Evolutionary conservation across 2,329 filamentous ascomycete genomes (phyloP), one percentile per base, ranked within the genome.

Genomic region (Zymoseptoria crescenta): DNA sequence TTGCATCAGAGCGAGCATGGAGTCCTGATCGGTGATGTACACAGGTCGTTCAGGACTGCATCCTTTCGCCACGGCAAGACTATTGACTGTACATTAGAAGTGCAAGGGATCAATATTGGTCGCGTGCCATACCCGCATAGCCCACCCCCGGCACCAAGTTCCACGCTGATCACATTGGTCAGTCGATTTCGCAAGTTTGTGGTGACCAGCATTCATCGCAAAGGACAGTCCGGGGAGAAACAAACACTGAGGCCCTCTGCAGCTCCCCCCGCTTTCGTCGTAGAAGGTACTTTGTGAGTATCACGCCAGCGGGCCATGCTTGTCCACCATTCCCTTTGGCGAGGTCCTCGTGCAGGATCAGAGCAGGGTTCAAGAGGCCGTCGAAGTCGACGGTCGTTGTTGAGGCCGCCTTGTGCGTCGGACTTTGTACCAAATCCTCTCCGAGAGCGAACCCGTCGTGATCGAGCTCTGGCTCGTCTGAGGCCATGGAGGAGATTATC

Each of bases 251-350:
- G 64, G 88, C 86, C 59, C 82, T 78, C 59, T 74, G 75, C 63
- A 96, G 74, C 65, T 83, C 77, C n/a, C 82, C 76, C 62, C 77
- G 78, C 67, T 89, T 88, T 70, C 86, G 86, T 56, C 87, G 83
- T 60, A 97, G 80, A 81, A 97, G 83, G 72, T 97, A 95, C 74
- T 87, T 90, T 20, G 88, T 83, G 56, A 99, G 79, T 16, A 94
- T 83, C 85, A 96, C 88, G 9, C 94, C 94, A 0, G 93, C 93
- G 2, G 92, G 93, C 94, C 94, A 97, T 9, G 95, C 81, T 75
- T 95, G 89, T 2, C 94, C 94, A 54, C 94, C 94, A 74, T 94
- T 97, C 61, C 94, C 94, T 63, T 89, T 84, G 59, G 83, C 84
- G 53, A 96, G 81, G 74, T 97, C 92, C 74, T 96, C 91, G 69